These are phyloP conservation scores for Wickerhamia fluorescens DNA, from an alignment of 805 yeast species.

Conservation along the genomic window DNA sequence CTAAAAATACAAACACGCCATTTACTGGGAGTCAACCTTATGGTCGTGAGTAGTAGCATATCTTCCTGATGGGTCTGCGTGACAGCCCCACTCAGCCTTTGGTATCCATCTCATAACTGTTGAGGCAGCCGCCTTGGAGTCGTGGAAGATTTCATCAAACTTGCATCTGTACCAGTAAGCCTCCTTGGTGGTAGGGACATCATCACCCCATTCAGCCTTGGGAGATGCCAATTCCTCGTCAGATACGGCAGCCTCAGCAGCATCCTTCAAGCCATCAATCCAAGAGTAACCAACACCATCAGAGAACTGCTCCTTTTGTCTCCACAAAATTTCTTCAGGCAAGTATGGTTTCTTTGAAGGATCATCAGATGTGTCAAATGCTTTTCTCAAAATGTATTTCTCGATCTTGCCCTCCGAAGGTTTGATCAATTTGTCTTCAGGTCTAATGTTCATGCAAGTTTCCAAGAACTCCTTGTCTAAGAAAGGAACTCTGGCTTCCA, in stretches of 20 bases:
- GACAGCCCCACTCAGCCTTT: slow-evolving; percentile 99
- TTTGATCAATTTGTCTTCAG: slow-evolving; percentile 81
- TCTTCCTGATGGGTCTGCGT: slow-evolving; percentile 98
- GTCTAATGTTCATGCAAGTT: slow-evolving; percentile 89
- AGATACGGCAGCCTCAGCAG: slow-evolving; percentile 77
- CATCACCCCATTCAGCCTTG: slow-evolving; percentile 93
- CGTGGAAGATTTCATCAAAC: slow-evolving; percentile 84
- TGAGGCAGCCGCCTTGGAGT: slow-evolving; percentile 83
- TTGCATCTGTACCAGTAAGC: slow-evolving; percentile 98
- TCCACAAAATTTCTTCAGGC: slow-evolving; percentile 96
- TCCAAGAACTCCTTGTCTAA: slow-evolving; percentile 90
- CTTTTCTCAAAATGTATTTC: slow-evolving; percentile 94
- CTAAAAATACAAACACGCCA: background rate
- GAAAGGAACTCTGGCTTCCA: slow-evolving; percentile 99
- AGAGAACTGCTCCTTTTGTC: slow-evolving; percentile 99
- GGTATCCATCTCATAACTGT: slow-evolving; percentile 99
- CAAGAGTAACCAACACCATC: slow-evolving; percentile 99
- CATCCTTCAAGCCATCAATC: slow-evolving; percentile 96
- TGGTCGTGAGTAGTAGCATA: slow-evolving; percentile 82
- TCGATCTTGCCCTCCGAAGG: slow-evolving; percentile 74
- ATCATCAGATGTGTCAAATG: slow-evolving; percentile 88
- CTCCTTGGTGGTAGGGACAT: slow-evolving; percentile 94
- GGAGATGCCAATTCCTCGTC: slow-evolving; percentile 91
- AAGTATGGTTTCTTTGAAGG: slow-evolving; percentile 75
- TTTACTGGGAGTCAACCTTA: slow-evolving; percentile 24